Percentiles rank a stretch among this genome's conserved stretches.
These are phyloP conservation scores for Alternaria panax DNA, from an alignment of 2,329 filamentous ascomycete genomes.

Conservation along the genomic window DNA sequence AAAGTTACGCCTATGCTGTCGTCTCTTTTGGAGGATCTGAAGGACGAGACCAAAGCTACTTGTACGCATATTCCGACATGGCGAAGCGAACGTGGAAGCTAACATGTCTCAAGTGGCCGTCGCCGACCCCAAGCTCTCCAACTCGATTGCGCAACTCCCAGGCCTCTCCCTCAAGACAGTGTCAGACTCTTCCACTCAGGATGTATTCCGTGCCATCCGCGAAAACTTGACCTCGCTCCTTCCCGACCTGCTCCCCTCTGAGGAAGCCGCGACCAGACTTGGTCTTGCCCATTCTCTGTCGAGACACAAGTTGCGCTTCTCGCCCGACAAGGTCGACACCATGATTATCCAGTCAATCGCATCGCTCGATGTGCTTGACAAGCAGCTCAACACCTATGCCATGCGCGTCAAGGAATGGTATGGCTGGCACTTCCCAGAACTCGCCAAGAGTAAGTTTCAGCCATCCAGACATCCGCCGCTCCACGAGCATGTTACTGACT, in stretches of 20 bases:
- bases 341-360: conserved; percentile 98
- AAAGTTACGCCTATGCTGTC: conserved; percentile 91
- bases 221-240: conserved; percentile 90
- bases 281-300: conserved; percentile 97
- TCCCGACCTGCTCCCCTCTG: conserved; percentile 82
- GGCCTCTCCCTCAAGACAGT: conserved; percentile 84
- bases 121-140: conserved; percentile 88
- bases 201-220: conserved; percentile 93
- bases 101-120: conserved; percentile 69
- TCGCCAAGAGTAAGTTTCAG: conserved; percentile 72
- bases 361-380: conserved; percentile 92
- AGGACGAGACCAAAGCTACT: conserved; percentile 96
- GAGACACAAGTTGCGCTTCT: conserved; percentile 95
- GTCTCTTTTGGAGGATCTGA: conserved; percentile 83
- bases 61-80: conserved; percentile 35
- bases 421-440: conserved; percentile 98
- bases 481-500: neutral
- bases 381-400: conserved; percentile 97
- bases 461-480: conserved; percentile 46
- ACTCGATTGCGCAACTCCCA: conserved; percentile 90
- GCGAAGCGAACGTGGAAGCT: conserved; percentile 14
- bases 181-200: conserved; percentile 80
- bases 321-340: conserved; percentile 96
- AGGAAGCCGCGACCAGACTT: conserved; percentile 91
- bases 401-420: conserved; percentile 99